These are phyloP conservation scores for Fraxinus sp. DNA, from an alignment of 305 asterid species.

Conservation along the genomic window DNA sequence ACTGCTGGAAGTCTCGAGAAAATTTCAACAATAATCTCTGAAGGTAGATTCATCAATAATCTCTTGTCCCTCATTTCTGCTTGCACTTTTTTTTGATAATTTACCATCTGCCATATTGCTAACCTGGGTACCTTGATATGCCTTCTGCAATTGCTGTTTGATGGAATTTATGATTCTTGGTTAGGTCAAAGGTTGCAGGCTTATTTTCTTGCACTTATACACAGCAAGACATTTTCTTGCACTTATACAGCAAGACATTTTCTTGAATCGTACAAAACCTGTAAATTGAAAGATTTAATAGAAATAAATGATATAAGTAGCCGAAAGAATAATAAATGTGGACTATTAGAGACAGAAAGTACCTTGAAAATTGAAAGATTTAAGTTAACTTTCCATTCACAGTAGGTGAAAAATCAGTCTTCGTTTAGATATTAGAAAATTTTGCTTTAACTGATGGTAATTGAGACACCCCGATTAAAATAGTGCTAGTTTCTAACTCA, in stretches of 20 bases:
- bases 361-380: background rate
- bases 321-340: background rate
- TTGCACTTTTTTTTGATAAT: background rate
- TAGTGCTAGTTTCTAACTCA: background rate
- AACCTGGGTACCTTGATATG: background rate
- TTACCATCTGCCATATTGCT: conserved; percentile 13
- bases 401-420: background rate
- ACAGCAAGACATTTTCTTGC: background rate
- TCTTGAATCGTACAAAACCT: background rate
- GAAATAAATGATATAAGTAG: background rate
- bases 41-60: conserved; percentile 34
- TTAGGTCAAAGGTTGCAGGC: too few relatives aligned
- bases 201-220: background rate
- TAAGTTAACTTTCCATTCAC: background rate
- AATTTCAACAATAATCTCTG: conserved; percentile 33
- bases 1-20: conserved; percentile 39
- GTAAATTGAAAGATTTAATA: background rate
- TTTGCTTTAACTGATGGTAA: background rate
- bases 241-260: background rate
- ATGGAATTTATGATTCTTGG: background rate
- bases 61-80: background rate
- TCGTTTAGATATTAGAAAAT: background rate
- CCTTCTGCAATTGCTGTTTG: background rate
- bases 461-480: too few relatives aligned
- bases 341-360: background rate